Percentiles rank a stretch among this genome's conserved stretches.
phyloP scores from a whole-genome alignment of 352 stramenopile genomes.

The Saprolegnia diclina region DNA sequence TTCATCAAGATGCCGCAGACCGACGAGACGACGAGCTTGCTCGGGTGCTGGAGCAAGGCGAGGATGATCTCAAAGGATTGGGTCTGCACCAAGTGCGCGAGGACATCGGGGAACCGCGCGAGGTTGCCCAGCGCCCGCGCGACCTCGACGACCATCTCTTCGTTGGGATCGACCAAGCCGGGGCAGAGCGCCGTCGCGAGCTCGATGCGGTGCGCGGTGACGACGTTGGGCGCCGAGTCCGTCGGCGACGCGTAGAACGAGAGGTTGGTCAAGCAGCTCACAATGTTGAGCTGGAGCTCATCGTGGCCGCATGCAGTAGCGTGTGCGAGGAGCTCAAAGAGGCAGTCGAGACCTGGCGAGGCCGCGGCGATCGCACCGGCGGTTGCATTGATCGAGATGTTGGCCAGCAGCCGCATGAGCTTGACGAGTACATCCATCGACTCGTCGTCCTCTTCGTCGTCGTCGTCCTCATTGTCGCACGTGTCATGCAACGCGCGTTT shows the following conservation, averaged over 20 bases:
- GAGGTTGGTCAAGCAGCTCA: conserved; percentile 85
- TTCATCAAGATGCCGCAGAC: conserved; percentile 85
- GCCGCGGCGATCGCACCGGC: conserved; percentile 45
- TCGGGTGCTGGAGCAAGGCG: conserved; percentile 69
- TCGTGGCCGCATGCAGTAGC: conserved; percentile 41
- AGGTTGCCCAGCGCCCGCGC: conserved; percentile 82
- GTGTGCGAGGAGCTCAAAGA: conserved; percentile 46
- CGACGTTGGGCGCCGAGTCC: conserved; percentile 1
- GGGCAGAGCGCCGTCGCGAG: conserved; percentile 31
- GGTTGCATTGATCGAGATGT: conserved; percentile 72
- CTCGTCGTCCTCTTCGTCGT: conserved; percentile 26
- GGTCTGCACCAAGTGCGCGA: conserved; percentile 39
- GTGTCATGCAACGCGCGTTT: background rate
- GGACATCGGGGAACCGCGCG: conserved; percentile 61
- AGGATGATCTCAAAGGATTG: conserved; percentile 67
- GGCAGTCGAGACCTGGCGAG: conserved; percentile 30
- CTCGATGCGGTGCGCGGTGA: conserved; percentile 12
- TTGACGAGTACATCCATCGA: conserved; percentile 73
- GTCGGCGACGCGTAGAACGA: conserved; percentile 54
- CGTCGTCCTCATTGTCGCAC: conserved; percentile 1
- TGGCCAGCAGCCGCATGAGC: conserved; percentile 70
- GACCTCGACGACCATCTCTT: conserved; percentile 79
- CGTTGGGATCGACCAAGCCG: conserved; percentile 65
- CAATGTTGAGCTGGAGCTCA: conserved; percentile 84
- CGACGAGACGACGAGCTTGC: conserved; percentile 70